Conservation (phyloP, 495 filamentous ascomycete genomes). For the Aspergillus sclerotioniger region DNA sequence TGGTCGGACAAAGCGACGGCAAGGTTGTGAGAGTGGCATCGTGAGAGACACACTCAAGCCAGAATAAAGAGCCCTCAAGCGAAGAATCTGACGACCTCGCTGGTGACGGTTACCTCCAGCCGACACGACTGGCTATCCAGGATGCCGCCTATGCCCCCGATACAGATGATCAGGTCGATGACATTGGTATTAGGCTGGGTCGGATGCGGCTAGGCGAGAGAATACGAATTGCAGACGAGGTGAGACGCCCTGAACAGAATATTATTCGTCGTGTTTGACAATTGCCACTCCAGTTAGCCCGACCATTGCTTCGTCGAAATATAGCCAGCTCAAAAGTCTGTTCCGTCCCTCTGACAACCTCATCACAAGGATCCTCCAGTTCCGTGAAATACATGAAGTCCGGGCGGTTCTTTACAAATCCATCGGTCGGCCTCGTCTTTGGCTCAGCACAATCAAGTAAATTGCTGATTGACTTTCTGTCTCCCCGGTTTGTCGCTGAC, state of each 20-base stretch:
- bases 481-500: constrained; percentile 42
- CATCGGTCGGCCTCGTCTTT: not conserved
- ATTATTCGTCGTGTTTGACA: too few species aligned
- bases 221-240: constrained; percentile 32
- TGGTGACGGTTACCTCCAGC: constrained; percentile 17
- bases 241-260: too few species aligned
- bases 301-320: not conserved
- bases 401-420: not conserved
- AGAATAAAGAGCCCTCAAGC: not conserved
- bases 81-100: not conserved
- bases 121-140: constrained; percentile 45
- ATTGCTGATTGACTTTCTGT: not conserved
- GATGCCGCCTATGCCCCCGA: constrained; percentile 69
- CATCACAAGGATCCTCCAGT: not conserved
- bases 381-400: not conserved
- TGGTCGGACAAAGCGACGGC: constrained; percentile 52
- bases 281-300: not conserved
- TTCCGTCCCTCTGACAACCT: not conserved
- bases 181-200: constrained; percentile 68
- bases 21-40: not conserved
- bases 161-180: constrained; percentile 57
- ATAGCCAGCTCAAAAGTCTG: not conserved
- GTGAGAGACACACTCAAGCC: not conserved
- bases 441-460: not conserved
- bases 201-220: constrained; percentile 71